These are phyloP conservation scores for Limtongia smithiae DNA, from an alignment of 805 yeast species.

Conservation along the genomic window DNA sequence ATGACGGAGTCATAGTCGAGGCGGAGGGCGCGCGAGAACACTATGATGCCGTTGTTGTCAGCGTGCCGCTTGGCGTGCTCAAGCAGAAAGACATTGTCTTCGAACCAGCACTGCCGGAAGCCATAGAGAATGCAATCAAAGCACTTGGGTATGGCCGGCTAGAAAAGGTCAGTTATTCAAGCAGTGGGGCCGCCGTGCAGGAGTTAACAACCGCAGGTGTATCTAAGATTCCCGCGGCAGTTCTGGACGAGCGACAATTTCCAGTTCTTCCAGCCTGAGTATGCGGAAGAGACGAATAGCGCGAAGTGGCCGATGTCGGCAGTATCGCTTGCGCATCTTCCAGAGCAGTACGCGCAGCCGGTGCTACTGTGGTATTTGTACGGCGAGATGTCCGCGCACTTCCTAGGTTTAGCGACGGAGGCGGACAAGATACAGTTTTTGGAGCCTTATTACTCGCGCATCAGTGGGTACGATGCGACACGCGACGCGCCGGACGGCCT, in stretches of 20 bases:
- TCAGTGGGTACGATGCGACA: constrained; percentile 17
- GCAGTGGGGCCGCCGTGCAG: background rate
- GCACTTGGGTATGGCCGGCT: constrained; percentile 33
- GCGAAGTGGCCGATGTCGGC: constrained; percentile 18
- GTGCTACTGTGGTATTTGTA: constrained; percentile 30
- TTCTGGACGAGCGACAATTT: constrained; percentile 35
- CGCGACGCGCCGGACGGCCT: constrained; percentile 15
- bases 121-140: constrained; percentile 24
- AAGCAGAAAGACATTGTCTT: constrained; percentile 30
- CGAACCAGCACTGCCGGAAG: constrained; percentile 30
- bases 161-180: constrained; percentile 31
- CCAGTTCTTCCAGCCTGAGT: constrained; percentile 29
- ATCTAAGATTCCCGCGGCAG: constrained; percentile 33
- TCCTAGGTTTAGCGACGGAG: constrained; percentile 24
- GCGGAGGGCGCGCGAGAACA: background rate
- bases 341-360: constrained; percentile 25
- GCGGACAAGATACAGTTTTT: constrained; percentile 29
- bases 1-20: background rate
- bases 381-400: constrained; percentile 29
- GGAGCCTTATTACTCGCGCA: constrained; percentile 27
- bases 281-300: constrained; percentile 7
- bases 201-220: constrained; percentile 19
- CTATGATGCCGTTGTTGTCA: constrained; percentile 33
- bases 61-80: constrained; percentile 36
- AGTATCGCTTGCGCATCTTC: constrained; percentile 19